These are phyloP conservation scores for Hawksworthiomyces lignivorus DNA, from an alignment of 2,329 filamentous ascomycete genomes.

Conservation along the genomic window DNA sequence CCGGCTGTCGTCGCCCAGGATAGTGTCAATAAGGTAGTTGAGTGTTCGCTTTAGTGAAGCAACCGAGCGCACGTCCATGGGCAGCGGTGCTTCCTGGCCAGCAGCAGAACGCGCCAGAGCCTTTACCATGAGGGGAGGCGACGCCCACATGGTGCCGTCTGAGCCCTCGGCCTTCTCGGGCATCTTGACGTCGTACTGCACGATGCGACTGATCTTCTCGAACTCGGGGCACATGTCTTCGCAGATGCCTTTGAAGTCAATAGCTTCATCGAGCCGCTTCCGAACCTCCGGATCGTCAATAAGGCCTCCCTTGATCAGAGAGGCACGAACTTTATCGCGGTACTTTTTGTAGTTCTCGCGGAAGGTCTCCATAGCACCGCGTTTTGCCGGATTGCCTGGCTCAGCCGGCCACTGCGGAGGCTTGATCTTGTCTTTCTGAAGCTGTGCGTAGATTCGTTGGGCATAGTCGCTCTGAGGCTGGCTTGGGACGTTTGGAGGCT, in stretches of 20 bases:
- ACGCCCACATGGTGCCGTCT: slow-evolving; percentile 35
- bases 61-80: slow-evolving; percentile 59
- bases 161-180: slow-evolving; percentile 43
- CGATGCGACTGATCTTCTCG: slow-evolving; percentile 56
- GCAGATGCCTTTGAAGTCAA: slow-evolving; percentile 60
- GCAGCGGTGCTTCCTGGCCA: slow-evolving; percentile 58
- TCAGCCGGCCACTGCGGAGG: slow-evolving; percentile 49
- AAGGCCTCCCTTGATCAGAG: slow-evolving; percentile 50
- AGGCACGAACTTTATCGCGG: slow-evolving; percentile 46
- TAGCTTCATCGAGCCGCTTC: slow-evolving; percentile 54
- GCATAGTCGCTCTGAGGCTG: slow-evolving; percentile 29
- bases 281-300: slow-evolving; percentile 59
- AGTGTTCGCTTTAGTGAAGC: slow-evolving; percentile 50
- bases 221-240: slow-evolving; percentile 64
- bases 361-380: slow-evolving; percentile 45
- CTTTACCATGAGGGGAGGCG: slow-evolving; percentile 54
- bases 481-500: neutral
- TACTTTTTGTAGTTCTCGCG: slow-evolving; percentile 50
- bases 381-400: slow-evolving; percentile 44
- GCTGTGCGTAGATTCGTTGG: slow-evolving; percentile 41
- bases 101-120: slow-evolving; percentile 60
- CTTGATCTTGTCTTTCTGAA: slow-evolving; percentile 46
- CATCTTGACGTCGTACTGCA: slow-evolving; percentile 49
- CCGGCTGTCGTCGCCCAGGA: slow-evolving; percentile 46
- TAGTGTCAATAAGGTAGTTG: slow-evolving; percentile 54